A percentile compares a stretch with the other conserved stretches of the same genome.
Evolutionary conservation across 2,329 filamentous ascomycete species (phyloP).

Genomic region (Xylogone sp.): DNA sequence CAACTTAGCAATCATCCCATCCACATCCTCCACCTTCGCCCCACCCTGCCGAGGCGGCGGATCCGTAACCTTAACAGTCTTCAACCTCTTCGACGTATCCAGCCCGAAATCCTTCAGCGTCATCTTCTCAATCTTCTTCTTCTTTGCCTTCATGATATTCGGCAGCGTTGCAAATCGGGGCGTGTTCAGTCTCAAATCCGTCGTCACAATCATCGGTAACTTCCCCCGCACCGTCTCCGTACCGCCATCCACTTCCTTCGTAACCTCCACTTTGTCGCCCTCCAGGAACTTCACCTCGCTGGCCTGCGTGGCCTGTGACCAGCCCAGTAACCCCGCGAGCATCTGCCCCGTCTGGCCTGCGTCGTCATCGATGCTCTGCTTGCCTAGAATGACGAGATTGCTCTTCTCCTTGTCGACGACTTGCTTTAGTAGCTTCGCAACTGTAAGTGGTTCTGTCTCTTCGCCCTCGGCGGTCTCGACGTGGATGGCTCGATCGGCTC

Average conservation of each 20-base stretch:
- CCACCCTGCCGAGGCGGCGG: slow-evolving; percentile 85
- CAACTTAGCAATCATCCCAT: slow-evolving; percentile 87
- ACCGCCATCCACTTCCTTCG: slow-evolving; percentile 91
- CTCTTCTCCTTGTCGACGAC: slow-evolving; percentile 80
- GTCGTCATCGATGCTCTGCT: slow-evolving; percentile 98
- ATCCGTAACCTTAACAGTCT: slow-evolving; percentile 87
- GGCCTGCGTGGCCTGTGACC: slow-evolving; percentile 94
- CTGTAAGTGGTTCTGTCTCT: slow-evolving; percentile 81
- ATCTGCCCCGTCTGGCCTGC: slow-evolving; percentile 96
- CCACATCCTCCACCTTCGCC: slow-evolving; percentile 95
- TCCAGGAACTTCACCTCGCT: slow-evolving; percentile 69
- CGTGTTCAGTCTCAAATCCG: slow-evolving; percentile 91
- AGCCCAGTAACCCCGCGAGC: slow-evolving; percentile 87
- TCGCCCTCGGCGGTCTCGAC: slow-evolving; percentile 74
- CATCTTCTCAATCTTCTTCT: slow-evolving; percentile 97
- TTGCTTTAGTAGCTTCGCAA: slow-evolving; percentile 83
- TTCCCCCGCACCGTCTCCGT: slow-evolving; percentile 83
- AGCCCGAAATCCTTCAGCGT: slow-evolving; percentile 78
- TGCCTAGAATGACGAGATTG: slow-evolving; percentile 91
- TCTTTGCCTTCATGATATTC: slow-evolving; percentile 99
- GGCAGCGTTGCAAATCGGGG: slow-evolving; percentile 92
- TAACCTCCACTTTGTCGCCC: slow-evolving; percentile 68
- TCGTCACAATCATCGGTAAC: slow-evolving; percentile 91
- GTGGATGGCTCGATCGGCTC: slow-evolving; percentile 87
- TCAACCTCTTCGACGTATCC: slow-evolving; percentile 70